Base-by-base conservation (phyloP, 352 stramenopile genomes). In the Aphanomyces euteiches region DNA sequence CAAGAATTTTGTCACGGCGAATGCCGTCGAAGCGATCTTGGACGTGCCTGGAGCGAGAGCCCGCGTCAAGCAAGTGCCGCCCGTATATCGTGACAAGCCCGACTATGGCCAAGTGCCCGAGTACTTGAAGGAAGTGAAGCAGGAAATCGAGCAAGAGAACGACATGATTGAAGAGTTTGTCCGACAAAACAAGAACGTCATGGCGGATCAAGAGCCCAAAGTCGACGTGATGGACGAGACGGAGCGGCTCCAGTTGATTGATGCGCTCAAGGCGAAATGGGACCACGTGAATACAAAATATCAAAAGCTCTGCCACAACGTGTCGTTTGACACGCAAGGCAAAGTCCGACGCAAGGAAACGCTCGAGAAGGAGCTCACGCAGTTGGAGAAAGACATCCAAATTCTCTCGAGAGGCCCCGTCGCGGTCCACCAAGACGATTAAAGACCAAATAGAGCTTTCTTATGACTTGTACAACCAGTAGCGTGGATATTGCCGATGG, bases 291-390 rank as follows among this genome's bases (percentile, higher is more conserved):
- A 98, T 73, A 64, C 73, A 41, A 89, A 97, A 75, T 98, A 98
- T 78, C 94, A 98, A 75, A 97, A 96, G 73, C 82, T 97, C 13
- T 96, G 90, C 61, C 94, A 98, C 78, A 94, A 97, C 68, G 89
- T 96, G 7, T 86, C 90, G 15, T 93, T 98, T 56, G 92, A 98
- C 74, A 97, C 89, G 41, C 78, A 95, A 1, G 90, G 92, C 65
- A 96, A 98, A 73, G 90, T 97, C 43, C 84, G 89, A 54, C 84
- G 89, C 82, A 98, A 98, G 82, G 90, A 97, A 76, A 87, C 81
- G 10, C 90, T 97, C 67, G 93, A 98, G 75, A 89, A 85, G 45
- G 89, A 96, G 76, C 79, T 98, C 28, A 89, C 90, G 57, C 85
- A 96, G 75, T 76, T 98, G 7, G 93, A 98, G 70, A 90, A 93